Evolutionary conservation across 2,329 filamentous ascomycete species (phyloP).

Genomic region (Cladosporium sp.): DNA sequence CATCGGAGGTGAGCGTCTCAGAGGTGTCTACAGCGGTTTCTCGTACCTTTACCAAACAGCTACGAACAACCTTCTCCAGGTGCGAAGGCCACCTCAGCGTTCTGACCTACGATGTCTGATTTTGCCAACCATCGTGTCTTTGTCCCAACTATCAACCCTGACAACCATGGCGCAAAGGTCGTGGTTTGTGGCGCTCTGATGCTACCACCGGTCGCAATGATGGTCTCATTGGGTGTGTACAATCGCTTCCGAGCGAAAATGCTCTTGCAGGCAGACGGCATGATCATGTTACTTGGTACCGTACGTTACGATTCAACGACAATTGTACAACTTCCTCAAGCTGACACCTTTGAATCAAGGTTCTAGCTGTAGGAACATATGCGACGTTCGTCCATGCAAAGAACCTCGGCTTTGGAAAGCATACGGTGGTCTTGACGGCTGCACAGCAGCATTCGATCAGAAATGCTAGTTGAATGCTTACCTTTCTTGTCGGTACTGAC

Average conservation of each 20-base stretch:
- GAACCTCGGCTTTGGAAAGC: neutral
- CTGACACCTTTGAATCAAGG: neutral
- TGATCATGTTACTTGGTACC: neutral
- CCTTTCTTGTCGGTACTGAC: neutral
- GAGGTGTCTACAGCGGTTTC: too few relatives aligned
- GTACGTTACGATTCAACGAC: neutral
- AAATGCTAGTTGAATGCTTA: neutral
- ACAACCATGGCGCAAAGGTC: conserved; percentile 13
- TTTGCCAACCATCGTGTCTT: neutral
- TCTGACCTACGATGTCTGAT: neutral
- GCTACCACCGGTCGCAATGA: conserved; percentile 10
- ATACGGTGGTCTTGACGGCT: neutral
- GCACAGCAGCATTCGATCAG: neutral
- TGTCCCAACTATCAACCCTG: conserved; percentile 4
- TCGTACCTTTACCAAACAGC: too few relatives aligned
- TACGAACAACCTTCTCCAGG: too few relatives aligned
- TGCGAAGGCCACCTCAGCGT: too few relatives aligned
- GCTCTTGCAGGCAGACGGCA: conserved; percentile 1
- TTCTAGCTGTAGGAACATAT: neutral
- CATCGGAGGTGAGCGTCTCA: too few relatives aligned
- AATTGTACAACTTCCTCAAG: neutral
- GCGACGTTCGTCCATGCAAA: conserved; percentile 4
- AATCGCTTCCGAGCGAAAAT: conserved; percentile 11
- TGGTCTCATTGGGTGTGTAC: conserved; percentile 5
- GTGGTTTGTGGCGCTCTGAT: conserved; percentile 12